These are phyloP conservation scores for Tetrahymena malaccensis DNA, from an alignment of 73 alveolate genomes.

Conservation along the genomic window DNA sequence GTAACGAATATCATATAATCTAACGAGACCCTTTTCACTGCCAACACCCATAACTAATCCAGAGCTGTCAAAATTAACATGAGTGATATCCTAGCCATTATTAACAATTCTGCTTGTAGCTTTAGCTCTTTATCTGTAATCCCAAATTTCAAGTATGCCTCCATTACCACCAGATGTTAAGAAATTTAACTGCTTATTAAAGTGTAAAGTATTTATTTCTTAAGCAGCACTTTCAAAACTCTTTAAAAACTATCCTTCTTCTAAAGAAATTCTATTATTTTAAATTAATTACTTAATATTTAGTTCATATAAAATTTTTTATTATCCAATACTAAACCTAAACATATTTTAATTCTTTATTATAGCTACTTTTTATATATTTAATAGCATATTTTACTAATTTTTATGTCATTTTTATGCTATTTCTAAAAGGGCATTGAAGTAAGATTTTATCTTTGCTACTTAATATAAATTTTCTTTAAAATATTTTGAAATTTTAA, in stretches of 20 bases:
- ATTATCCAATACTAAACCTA: no score
- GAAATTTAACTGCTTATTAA: constrained; percentile 53
- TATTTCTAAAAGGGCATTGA: no score
- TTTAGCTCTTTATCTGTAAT: constrained; percentile 30
- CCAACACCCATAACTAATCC: constrained; percentile 62
- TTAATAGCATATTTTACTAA: no score
- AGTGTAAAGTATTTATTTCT: constrained; percentile 48
- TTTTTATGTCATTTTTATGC: no score
- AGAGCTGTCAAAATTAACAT: constrained; percentile 28
- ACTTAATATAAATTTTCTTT: no score
- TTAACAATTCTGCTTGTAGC: constrained; percentile 30
- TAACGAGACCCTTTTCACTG: constrained; percentile 49
- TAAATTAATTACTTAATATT: not conserved
- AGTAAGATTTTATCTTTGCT: no score
- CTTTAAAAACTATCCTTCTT: constrained; percentile 63
- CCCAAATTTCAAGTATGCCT: constrained; percentile 54
- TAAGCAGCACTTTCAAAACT: constrained; percentile 47
- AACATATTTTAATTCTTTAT: no score
- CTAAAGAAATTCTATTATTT: constrained; percentile 4
- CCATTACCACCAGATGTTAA: constrained; percentile 57
- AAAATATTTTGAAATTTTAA: no score
- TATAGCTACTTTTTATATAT: no score
- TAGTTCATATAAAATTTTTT: constrained; percentile 4
- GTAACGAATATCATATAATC: constrained; percentile 51
- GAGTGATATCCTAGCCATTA: constrained; percentile 15